Percentiles rank a stretch among this genome's conserved stretches.
Evolutionary conservation across 2,329 filamentous ascomycete genomes (phyloP).

Genomic region (Phyllosticta citribraziliensis): DNA sequence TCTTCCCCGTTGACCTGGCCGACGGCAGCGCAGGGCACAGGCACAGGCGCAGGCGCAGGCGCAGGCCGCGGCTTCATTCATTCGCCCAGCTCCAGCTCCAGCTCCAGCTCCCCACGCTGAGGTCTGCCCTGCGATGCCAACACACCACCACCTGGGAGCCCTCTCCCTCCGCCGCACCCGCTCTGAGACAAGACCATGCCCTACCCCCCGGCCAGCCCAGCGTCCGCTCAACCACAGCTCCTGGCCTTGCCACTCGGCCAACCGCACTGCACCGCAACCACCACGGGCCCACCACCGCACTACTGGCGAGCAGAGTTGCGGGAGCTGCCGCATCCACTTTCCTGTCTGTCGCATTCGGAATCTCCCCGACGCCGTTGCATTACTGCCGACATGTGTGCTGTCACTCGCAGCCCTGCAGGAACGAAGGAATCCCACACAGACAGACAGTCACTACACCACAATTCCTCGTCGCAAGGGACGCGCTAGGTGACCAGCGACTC

Average conservation of each 20-base stretch:
- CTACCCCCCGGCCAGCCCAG: not conserved
- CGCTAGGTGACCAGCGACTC: not conserved
- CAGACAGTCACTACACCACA: not conserved
- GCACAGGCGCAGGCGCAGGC: not conserved
- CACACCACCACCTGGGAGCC: not conserved
- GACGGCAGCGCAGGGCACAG: no score
- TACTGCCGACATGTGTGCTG: not conserved
- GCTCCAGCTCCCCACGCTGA: not conserved
- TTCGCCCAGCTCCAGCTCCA: not conserved
- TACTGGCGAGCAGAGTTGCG: not conserved
- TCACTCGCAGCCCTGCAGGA: not conserved
- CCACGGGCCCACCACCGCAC: not conserved
- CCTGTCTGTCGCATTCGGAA: not conserved
- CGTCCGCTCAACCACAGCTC: not conserved
- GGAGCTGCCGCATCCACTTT: not conserved
- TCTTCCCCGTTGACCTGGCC: not conserved
- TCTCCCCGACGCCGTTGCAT: not conserved
- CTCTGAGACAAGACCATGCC: not conserved
- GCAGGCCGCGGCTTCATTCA: slow-evolving; percentile 2
- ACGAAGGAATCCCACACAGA: not conserved
- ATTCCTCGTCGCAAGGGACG: not conserved
- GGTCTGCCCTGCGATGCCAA: not conserved
- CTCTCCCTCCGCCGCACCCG: not conserved
- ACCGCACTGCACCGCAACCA: not conserved
- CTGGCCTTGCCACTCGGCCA: not conserved